phyloP scores from a whole-genome alignment of 2,329 filamentous ascomycete genomes.

The Ilyonectria robusta region DNA sequence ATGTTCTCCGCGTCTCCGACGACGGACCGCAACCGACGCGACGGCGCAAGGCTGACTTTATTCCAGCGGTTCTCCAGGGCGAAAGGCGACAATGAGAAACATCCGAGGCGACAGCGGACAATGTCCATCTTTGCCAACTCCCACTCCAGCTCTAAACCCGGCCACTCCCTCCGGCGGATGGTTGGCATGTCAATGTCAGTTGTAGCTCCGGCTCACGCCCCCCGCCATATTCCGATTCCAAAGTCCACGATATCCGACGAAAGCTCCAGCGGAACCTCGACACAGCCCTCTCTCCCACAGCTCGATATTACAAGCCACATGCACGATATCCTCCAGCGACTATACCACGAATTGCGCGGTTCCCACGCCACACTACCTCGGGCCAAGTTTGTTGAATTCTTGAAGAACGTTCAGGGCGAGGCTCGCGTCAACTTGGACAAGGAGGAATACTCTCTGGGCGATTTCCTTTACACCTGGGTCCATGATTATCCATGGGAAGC shows the following conservation, averaged over 20 bases:
- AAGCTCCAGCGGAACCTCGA: conserved; percentile 44
- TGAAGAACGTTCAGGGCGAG: conserved; percentile 66
- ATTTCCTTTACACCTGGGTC: conserved; percentile 67
- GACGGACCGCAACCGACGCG: background rate
- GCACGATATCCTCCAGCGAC: conserved; percentile 61
- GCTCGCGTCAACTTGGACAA: conserved; percentile 51
- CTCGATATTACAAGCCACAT: conserved; percentile 64
- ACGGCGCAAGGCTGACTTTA: conserved; percentile 25
- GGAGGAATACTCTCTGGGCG: conserved; percentile 60
- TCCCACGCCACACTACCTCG: conserved; percentile 48
- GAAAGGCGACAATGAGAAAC: conserved; percentile 33
- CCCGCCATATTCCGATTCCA: conserved; percentile 20
- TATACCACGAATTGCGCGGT: conserved; percentile 63
- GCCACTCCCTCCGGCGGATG: conserved; percentile 49
- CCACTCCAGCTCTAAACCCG: conserved; percentile 47
- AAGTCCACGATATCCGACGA: conserved; percentile 41
- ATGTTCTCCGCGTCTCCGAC: conserved; percentile 18
- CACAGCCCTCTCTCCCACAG: conserved; percentile 41
- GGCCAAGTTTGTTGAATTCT: conserved; percentile 62
- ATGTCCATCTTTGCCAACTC: conserved; percentile 58
- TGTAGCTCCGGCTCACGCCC: conserved; percentile 47
- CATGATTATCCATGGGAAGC: conserved; percentile 61
- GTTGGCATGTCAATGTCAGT: conserved; percentile 51
- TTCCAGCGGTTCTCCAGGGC: conserved; percentile 31
- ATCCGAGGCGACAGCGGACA: conserved; percentile 52